These are phyloP conservation scores for Mercurialis annua DNA, from an alignment of 345 rosid genomes.

Conservation along the genomic window DNA sequence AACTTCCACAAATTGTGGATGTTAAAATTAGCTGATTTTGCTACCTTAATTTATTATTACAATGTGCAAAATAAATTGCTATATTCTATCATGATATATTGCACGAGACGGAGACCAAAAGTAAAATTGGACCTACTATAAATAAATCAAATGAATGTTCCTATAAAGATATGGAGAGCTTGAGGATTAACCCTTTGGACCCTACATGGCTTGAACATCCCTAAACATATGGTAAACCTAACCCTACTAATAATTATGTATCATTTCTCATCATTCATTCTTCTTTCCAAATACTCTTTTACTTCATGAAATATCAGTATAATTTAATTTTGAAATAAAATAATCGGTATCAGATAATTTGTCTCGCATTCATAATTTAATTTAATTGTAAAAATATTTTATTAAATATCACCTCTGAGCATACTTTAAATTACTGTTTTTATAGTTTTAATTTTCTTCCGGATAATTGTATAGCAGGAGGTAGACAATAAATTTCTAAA, in stretches of 20 bases:
- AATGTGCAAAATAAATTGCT: background rate
- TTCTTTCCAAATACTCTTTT: background rate
- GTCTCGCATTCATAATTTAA: too few relatives aligned
- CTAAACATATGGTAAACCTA: constrained; percentile 17
- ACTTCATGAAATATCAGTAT: background rate
- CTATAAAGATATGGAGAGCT: constrained; percentile 3
- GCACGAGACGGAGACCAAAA: constrained; percentile 23
- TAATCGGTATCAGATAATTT: too few relatives aligned
- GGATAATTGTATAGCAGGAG: too few relatives aligned
- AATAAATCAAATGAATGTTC: background rate
- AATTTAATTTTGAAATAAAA: too few relatives aligned
- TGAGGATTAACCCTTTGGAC: constrained; percentile 8
- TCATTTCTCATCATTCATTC: constrained; percentile 18
- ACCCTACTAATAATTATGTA: constrained; percentile 16
- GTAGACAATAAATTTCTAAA: too few relatives aligned
- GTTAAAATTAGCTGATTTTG: background rate
- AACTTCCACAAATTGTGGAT: background rate
- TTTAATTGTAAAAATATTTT: too few relatives aligned
- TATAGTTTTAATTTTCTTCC: too few relatives aligned
- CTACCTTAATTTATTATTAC: background rate
- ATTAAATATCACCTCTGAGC: too few relatives aligned
- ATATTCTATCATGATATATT: constrained; percentile 16
- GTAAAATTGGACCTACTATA: constrained; percentile 2
- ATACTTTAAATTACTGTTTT: too few relatives aligned
- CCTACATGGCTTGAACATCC: constrained; percentile 26